phyloP scores from a whole-genome alignment of 176 grass and related monocot genomes.

The Dactylis glomerata region DNA sequence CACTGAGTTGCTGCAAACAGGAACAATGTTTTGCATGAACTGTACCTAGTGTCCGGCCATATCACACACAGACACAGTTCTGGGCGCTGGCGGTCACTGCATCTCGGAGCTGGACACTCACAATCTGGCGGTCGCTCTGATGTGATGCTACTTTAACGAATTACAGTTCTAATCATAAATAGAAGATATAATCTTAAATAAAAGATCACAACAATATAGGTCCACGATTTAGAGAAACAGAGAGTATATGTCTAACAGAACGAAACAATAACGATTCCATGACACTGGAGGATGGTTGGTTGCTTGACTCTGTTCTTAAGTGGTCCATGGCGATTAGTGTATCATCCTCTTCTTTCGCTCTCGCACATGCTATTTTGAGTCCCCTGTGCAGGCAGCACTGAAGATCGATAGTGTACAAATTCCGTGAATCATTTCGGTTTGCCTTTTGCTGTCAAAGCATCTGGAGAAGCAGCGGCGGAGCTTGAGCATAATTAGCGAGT shows the following conservation, averaged over 20 bases:
- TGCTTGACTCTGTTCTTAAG: neutral
- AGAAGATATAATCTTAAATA: no score
- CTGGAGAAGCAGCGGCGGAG: constrained; percentile 1
- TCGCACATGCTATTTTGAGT: neutral
- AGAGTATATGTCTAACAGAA: no score
- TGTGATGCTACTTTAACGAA: neutral
- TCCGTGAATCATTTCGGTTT: neutral
- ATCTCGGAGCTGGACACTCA: neutral
- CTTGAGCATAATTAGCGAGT: constrained; percentile 13
- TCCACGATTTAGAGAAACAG: no score
- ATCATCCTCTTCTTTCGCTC: neutral
- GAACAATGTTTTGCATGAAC: neutral
- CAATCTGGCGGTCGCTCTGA: neutral
- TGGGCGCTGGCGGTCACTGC: neutral
- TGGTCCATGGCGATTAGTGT: neutral
- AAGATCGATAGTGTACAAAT: neutral
- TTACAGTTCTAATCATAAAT: no score
- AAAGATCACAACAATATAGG: no score
- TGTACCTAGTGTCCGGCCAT: neutral
- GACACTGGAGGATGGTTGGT: neutral
- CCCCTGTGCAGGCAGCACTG: neutral
- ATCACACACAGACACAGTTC: neutral
- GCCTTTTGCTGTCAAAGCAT: neutral
- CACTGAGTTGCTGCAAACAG: neutral
- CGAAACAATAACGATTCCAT: neutral